Evolutionary conservation across 805 yeast species (phyloP).

Genomic region (Metschnikowia chrysomelidarum): DNA sequence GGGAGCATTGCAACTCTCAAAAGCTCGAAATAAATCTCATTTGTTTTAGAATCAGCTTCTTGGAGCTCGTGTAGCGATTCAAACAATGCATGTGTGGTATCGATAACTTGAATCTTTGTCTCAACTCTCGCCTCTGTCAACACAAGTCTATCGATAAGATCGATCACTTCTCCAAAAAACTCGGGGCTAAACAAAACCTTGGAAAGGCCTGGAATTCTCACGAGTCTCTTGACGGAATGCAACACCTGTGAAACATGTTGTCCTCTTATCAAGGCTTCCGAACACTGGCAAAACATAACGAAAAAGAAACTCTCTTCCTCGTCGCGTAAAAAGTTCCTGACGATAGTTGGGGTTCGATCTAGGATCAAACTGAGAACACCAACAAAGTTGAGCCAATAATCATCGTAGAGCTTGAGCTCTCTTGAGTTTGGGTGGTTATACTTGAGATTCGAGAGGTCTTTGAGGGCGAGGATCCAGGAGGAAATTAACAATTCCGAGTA

Average conservation of each 20-base stretch:
- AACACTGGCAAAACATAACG: slow-evolving; percentile 78
- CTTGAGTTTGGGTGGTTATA: slow-evolving; percentile 45
- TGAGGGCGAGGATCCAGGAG: slow-evolving; percentile 72
- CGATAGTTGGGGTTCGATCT: slow-evolving; percentile 45
- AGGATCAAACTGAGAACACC: slow-evolving; percentile 70
- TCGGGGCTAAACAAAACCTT: slow-evolving; percentile 61
- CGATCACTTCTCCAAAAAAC: slow-evolving; percentile 73
- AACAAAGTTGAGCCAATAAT: slow-evolving; percentile 74
- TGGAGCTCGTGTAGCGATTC: slow-evolving; percentile 11
- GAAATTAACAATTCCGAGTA: slow-evolving; percentile 64
- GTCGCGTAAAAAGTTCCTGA: slow-evolving; percentile 49
- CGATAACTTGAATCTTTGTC: slow-evolving; percentile 52
- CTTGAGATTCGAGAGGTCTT: slow-evolving; percentile 69
- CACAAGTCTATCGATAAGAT: slow-evolving; percentile 69
- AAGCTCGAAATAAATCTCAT: slow-evolving; percentile 56
- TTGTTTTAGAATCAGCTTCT: not conserved
- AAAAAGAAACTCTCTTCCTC: slow-evolving; percentile 69
- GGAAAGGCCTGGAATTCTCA: slow-evolving; percentile 56
- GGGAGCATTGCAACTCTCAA: slow-evolving; percentile 67
- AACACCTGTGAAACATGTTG: slow-evolving; percentile 52
- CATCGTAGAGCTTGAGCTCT: slow-evolving; percentile 49
- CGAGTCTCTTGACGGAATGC: slow-evolving; percentile 44
- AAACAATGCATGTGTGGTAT: slow-evolving; percentile 32
- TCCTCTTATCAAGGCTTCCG: slow-evolving; percentile 61
- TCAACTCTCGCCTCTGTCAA: slow-evolving; percentile 59